Base-by-base conservation (phyloP, 495 filamentous ascomycete genomes). In the Aspergillus taichungensis region DNA sequence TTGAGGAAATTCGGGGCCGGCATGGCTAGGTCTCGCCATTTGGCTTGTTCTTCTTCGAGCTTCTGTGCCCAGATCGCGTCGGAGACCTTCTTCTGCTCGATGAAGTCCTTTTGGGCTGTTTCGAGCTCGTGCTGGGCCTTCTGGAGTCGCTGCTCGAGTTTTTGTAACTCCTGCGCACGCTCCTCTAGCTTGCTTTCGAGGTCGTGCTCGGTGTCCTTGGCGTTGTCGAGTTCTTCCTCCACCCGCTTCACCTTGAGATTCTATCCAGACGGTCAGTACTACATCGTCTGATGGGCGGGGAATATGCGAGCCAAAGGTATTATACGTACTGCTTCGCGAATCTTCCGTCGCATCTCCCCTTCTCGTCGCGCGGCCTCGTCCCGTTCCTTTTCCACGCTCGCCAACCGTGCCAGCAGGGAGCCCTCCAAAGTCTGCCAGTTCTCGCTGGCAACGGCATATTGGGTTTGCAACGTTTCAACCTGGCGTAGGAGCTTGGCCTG, bases 371-470 rank as follows among this genome's bases (percentile, higher is more conserved):
- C 65, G 24, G 83, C 70, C 49, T 97, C 91, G 55, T 97, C 91
- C 36, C 89, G 71, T 55, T 99, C 94, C 56, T 82, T 88, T 58
- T 99, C 92, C 8, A 95, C 68, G 43, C 68, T 80, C 1, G 79
- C 72, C 27, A 94, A 72, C 37, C 88, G 74, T 13, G 83, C 74
- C 31, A 87, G 73, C 37, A 97, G 65, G 0, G 85, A 89, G 9
- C 85, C 77, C 53, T 99, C 91, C 37, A 97, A 85, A 0, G 88
- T 86, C 48, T 96, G 89, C 94, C 94, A 99, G 60, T 97, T 99
- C 54, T 94, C 89, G 49, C 86, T 91, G 3, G 94, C 92, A 40
- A 88, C 79, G 0, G 88, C 83, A 62, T 99, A 94, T 63, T 99
- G 94, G 5, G 85, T 91, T 65, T 97, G 94, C 40, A 99, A 66